A percentile compares a stretch with the other conserved stretches of the same genome.
Conservation (phyloP, 176 grass and related monocot genomes). For the Oryza glumipatula region DNA sequence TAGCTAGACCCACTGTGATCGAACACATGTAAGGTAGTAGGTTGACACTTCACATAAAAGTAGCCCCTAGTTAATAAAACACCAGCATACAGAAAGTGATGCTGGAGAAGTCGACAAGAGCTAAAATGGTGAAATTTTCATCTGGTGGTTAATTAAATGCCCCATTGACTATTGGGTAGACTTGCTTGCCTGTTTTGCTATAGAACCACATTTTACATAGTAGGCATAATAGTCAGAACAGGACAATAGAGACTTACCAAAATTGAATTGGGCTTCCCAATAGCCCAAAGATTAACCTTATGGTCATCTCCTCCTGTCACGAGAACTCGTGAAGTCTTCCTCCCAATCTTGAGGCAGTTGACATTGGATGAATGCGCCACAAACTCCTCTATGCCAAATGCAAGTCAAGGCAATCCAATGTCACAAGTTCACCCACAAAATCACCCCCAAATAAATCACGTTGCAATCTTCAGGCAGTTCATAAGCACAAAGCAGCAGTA, state of each 20-base stretch:
- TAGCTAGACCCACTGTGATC: not conserved
- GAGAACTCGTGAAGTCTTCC: conserved; percentile 90
- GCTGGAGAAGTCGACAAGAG: conserved; percentile 14
- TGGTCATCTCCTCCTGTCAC: conserved; percentile 94
- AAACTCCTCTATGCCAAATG: conserved; percentile 84
- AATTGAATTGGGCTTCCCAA: conserved; percentile 96
- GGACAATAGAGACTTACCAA: conserved; percentile 60
- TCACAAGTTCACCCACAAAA: not conserved
- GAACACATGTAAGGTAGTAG: not conserved
- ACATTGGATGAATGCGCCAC: conserved; percentile 96
- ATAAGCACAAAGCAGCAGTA: not conserved
- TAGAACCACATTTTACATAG: not conserved
- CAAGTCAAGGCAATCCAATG: conserved; percentile 69
- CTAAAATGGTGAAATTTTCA: conserved; percentile 9
- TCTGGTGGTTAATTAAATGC: not conserved
- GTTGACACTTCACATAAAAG: conserved; percentile 27
- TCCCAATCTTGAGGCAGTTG: conserved; percentile 98
- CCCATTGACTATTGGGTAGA: not conserved
- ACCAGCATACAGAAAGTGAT: conserved; percentile 5
- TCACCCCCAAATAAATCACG: not conserved
- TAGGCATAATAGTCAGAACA: not conserved
- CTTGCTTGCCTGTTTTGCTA: not conserved
- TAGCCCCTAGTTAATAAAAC: conserved; percentile 5
- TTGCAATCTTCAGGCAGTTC: not conserved
- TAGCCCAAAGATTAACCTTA: conserved; percentile 96